phyloP scores from a whole-genome alignment of 163 green algal genomes.

The Volvox carteri region DNA sequence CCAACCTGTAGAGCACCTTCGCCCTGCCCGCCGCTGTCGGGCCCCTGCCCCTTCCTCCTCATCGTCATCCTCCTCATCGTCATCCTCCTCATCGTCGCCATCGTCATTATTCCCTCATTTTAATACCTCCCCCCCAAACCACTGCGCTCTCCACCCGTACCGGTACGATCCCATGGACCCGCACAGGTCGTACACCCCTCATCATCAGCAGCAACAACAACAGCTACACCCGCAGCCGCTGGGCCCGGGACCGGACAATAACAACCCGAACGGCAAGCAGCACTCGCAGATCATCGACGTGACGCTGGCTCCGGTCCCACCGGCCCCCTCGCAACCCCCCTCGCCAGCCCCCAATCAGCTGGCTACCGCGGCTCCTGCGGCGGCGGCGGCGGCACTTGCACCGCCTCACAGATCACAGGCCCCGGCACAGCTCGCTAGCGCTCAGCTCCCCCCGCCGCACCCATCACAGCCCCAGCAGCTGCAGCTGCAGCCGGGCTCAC shows the following conservation, averaged over 20 bases:
- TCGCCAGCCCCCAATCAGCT: background rate
- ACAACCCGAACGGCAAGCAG: too few species aligned
- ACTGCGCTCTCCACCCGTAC: too few species aligned
- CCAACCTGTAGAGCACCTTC: too few species aligned
- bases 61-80: too few species aligned
- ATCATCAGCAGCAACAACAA: background rate
- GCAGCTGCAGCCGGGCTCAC: background rate
- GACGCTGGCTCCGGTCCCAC: background rate
- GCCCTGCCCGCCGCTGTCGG: too few species aligned
- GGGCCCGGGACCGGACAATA: background rate
- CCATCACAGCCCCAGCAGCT: background rate
- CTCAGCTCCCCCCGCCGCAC: background rate
- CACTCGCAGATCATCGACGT: constrained; percentile 22
- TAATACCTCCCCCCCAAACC: too few species aligned
- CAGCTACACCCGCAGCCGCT: background rate
- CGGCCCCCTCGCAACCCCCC: background rate
- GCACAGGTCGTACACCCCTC: background rate
- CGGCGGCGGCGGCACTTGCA: background rate
- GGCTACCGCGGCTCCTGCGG: background rate
- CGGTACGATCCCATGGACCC: too few species aligned
- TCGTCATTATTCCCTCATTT: too few species aligned
- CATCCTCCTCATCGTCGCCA: too few species aligned
- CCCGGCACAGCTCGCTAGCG: background rate
- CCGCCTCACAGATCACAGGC: background rate
- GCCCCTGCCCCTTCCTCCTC: too few species aligned